Base-by-base conservation (phyloP, 139 green algal species). In the Tetraselmis chui region DNA sequence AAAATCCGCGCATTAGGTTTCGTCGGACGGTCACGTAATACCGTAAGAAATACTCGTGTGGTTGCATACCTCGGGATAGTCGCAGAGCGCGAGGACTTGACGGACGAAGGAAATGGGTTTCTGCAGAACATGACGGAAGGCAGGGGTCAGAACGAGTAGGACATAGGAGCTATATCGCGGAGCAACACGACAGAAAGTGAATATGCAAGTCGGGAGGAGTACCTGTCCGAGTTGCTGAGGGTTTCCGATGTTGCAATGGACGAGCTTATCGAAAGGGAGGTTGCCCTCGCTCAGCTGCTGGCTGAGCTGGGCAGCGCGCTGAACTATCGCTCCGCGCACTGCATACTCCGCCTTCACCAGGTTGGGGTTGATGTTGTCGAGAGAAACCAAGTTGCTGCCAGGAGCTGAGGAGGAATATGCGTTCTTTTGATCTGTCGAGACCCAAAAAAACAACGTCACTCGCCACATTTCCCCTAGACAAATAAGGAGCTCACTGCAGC, bases 201-300 rank as follows among this genome's bases (percentile, higher is more conserved):
- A 32, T 27, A 23, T 80, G 31, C n/a, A 59, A 32, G 2, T 32
- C 77, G 29, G 28, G 58, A 32, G 45, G 45, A 5, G 11, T 18
- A 67, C 45, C 45, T 67, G 45, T 0, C 95, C 93, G 2, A 99
- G 88, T 1, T 92, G 85, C 84, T 98, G 95, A 1, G 95, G 94
- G 85, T 98, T 98, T 30, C 94, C 94, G 74, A 97, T 97, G 90
- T 97, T 97, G 88, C 94, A 97, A 81, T 89, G 92, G 29, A 95
- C 85, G 28, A 96, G 76, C 32, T 94, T 94, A 59, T 89, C 30
- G 75, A 96, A 97, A 2, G 87, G 89, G 29, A 90, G 75, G 75
- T 90, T 90, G 5, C 91, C 91, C 23, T 85, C 59, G 28, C 87
- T 80, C 11, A 95, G 75, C 59, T 95, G 88, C n/a, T 90, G 76